Percentiles rank a stretch among this genome's conserved stretches.
These are phyloP conservation scores for Suhomyces sp. DNA, from an alignment of 805 yeast species.

Conservation along the genomic window DNA sequence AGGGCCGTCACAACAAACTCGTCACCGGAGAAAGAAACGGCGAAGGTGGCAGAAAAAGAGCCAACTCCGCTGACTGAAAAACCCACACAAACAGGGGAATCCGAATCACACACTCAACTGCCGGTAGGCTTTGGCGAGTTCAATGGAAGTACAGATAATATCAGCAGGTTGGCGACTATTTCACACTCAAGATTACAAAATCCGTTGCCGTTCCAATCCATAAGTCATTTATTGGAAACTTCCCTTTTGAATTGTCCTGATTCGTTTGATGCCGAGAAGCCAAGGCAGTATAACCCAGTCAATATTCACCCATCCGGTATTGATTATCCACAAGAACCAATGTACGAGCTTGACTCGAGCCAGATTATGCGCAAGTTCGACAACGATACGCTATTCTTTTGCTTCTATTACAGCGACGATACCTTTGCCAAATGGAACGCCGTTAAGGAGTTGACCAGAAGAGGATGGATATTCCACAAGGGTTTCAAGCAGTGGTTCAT, in stretches of 20 bases:
- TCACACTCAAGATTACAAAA: constrained; percentile 44
- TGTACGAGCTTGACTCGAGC: constrained; percentile 61
- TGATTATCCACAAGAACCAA: constrained; percentile 85
- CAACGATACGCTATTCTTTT: constrained; percentile 83
- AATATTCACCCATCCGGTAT: constrained; percentile 87
- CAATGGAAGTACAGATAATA: constrained; percentile 20
- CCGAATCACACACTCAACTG: constrained; percentile 12
- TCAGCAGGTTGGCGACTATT: constrained; percentile 23
- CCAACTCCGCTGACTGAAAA: background rate
- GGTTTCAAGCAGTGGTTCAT: constrained; percentile 79
- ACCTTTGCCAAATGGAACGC: constrained; percentile 47
- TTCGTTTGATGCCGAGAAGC: constrained; percentile 84
- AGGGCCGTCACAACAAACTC: constrained; percentile 1
- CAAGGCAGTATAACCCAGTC: constrained; percentile 70
- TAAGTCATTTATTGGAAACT: constrained; percentile 62
- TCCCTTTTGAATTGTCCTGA: constrained; percentile 91
- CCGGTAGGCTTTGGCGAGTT: constrained; percentile 12
- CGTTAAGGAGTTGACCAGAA: constrained; percentile 70
- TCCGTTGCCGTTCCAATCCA: constrained; percentile 53
- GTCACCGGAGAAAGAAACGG: constrained; percentile 7
- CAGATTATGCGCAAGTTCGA: constrained; percentile 68
- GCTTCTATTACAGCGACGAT: constrained; percentile 75
- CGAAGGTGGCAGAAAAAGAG: background rate
- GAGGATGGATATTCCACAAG: constrained; percentile 81
- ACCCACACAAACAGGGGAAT: background rate